These are phyloP conservation scores for Irpex lacteus DNA, from an alignment of 1,284 basidiomycete species.

Conservation along the genomic window DNA sequence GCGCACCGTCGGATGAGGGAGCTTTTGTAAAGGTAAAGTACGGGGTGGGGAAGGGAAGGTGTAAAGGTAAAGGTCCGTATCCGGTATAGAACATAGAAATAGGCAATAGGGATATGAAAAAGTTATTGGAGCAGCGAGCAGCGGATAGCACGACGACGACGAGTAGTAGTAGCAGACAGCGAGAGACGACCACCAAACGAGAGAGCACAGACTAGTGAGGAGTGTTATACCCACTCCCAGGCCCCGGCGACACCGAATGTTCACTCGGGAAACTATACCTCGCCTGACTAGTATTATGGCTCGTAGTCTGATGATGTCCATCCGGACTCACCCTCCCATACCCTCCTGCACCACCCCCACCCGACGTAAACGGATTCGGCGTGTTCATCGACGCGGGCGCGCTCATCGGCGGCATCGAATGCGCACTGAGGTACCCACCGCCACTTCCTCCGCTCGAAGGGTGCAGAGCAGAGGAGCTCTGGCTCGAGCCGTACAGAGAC, in stretches of 20 bases:
- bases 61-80: background rate
- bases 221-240: conserved; percentile 34
- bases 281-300: conserved; percentile 4
- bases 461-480: conserved; percentile 16
- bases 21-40: background rate
- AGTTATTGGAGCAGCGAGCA: background rate
- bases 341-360: conserved; percentile 10
- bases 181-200: background rate
- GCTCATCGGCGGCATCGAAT: conserved; percentile 17
- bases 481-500: conserved; percentile 14
- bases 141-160: background rate
- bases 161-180: background rate
- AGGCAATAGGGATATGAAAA: background rate
- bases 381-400: conserved; percentile 18
- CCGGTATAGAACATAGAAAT: background rate
- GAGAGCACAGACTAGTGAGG: conserved; percentile 24
- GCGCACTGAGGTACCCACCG: conserved; percentile 19
- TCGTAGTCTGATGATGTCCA: background rate
- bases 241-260: conserved; percentile 31
- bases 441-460: conserved; percentile 15
- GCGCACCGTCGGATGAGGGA: background rate
- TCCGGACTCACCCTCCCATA: conserved; percentile 15
- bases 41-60: background rate
- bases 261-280: conserved; percentile 12
- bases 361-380: background rate